Conservation (phyloP, 345 rosid genomes). For the Salix viminalis region DNA sequence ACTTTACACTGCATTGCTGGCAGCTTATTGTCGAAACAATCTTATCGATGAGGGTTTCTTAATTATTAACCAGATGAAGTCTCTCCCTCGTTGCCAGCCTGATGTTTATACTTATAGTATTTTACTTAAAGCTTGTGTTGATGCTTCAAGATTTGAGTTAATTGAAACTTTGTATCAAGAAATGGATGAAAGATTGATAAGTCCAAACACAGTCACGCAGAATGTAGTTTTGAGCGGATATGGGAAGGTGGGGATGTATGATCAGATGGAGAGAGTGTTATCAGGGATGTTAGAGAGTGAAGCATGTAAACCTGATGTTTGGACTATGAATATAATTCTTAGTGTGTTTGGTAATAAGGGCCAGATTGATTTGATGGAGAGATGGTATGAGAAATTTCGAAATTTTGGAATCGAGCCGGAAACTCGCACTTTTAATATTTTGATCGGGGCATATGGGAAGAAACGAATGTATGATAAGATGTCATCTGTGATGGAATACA, state of each 20-base stretch:
- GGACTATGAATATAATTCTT: constrained; percentile 86
- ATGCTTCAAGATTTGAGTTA: constrained; percentile 54
- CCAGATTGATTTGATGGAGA: constrained; percentile 77
- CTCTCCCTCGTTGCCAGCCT: constrained; percentile 68
- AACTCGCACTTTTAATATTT: constrained; percentile 74
- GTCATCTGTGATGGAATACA: constrained; percentile 92
- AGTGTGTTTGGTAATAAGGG: constrained; percentile 84
- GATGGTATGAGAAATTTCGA: constrained; percentile 86
- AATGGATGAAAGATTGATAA: constrained; percentile 63
- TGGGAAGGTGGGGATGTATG: constrained; percentile 66
- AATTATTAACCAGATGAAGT: constrained; percentile 56
- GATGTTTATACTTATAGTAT: constrained; percentile 77
- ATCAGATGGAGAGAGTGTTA: constrained; percentile 78
- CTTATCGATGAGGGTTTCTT: constrained; percentile 65
- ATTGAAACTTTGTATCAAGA: constrained; percentile 54
- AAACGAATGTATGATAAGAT: constrained; percentile 83
- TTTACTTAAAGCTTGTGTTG: constrained; percentile 68
- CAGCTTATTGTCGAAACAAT: constrained; percentile 62
- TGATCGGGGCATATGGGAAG: constrained; percentile 89
- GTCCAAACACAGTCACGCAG: constrained; percentile 80
- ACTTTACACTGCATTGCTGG: constrained; percentile 77
- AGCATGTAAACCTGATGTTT: constrained; percentile 73
- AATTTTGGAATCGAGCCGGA: constrained; percentile 80
- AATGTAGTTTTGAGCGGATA: constrained; percentile 86
- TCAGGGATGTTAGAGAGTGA: constrained; percentile 66